These are phyloP conservation scores for Irpex sp. DNA, from an alignment of 1,284 basidiomycete species.

Conservation along the genomic window DNA sequence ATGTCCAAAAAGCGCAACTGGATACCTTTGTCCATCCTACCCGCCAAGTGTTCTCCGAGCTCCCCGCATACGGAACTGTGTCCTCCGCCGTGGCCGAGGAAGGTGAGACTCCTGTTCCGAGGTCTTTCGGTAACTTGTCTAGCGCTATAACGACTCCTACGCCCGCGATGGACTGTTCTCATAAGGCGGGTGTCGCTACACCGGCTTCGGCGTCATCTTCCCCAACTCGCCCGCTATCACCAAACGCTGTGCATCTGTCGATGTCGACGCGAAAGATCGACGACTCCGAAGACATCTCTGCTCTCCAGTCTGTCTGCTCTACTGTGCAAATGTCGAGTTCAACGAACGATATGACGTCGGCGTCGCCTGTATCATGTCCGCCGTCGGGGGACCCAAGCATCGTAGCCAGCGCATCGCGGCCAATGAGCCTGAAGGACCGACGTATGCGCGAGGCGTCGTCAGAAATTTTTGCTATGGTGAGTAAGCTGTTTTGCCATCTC, in stretches of 20 bases:
- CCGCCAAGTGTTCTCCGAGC: neutral
- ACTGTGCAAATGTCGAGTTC: neutral
- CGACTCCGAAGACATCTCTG: neutral
- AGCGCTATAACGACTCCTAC: neutral
- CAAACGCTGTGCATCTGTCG: neutral
- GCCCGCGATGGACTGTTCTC: neutral
- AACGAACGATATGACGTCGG: neutral
- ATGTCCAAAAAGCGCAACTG: neutral
- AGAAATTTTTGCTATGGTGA: conserved; percentile 21
- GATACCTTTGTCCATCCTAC: neutral
- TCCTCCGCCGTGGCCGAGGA: neutral
- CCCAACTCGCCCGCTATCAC: neutral
- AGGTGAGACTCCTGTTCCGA: neutral
- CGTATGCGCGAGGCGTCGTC: conserved; percentile 23
- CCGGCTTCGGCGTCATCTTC: neutral
- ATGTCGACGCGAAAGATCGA: neutral
- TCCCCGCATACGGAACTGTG: neutral
- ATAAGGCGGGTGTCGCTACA: neutral
- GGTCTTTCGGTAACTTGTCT: neutral
- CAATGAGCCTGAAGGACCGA: conserved; percentile 34
- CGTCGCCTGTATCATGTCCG: neutral
- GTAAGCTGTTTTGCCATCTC: conserved; percentile 6
- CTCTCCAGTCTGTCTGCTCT: neutral
- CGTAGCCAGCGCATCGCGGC: conserved; percentile 1
- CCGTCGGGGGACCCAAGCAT: neutral